Evolutionary conservation across 140 eudicot genomes (phyloP), one percentile per base, ranked within the genome.

Genomic region (Oenanthe javanica): DNA sequence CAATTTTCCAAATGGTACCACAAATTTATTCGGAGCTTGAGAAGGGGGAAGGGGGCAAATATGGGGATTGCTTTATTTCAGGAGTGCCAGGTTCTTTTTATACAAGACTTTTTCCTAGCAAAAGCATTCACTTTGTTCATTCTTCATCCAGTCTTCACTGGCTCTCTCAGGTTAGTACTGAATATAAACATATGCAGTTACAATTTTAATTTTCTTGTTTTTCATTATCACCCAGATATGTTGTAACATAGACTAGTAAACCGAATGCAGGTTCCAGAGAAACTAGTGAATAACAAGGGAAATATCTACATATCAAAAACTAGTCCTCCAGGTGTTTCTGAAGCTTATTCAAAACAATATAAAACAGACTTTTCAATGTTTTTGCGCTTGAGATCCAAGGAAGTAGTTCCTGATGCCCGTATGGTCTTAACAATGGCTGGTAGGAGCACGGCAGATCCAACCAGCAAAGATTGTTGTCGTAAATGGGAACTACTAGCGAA

Each of bases 371-470:
- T 87, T 55, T 72, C 79, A 40, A 67, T 40, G 2, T 83, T 87
- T 75, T 51, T 87, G n/a, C 76, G 77, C 31, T n/a, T 63, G 46
- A 83, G 89, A 0, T 81, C 76, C 1, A 31, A 77, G 69, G 91
- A 89, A 87, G 5, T 87, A 42, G 77, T 82, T 13, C 48, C 40
- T 6, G 70, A 82, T 7, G 91, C 85, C 7, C 78, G 85, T 9
- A 87, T 89, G 91, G 86, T 84, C 14, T 50, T 89, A 45, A 50
- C 85, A 59, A 6, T 81, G 27, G 15, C 49, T 8, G 86, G 85
- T 27, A 82, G 91, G 19, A 81, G 80, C 47, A 12, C 8, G 52
- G 76, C 63, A 16, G 83, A 84, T 78, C 82, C 82, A 14, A 71
- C 80, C 15, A 40, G n/a, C 15, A 72, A 82, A 9, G 85, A 84